Evolutionary conservation across 495 filamentous ascomycete genomes (phyloP).

Genomic region (Pseudevernia furfuracea): DNA sequence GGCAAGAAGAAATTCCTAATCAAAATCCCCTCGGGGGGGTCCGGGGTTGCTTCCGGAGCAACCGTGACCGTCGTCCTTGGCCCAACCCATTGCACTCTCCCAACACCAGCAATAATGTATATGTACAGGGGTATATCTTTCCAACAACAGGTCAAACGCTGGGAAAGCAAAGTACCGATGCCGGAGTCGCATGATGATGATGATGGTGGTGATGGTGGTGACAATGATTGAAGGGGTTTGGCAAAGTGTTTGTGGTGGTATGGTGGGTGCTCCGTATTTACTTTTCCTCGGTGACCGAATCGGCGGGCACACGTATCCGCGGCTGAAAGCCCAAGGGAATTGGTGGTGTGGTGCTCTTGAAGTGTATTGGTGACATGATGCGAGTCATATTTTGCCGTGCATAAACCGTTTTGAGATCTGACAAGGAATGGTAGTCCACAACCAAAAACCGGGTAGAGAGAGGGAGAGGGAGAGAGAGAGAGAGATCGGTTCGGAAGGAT

Average conservation of each 20-base stretch:
- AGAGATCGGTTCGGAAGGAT: background rate
- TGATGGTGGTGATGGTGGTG: background rate
- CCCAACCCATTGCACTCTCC: background rate
- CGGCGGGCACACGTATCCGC: background rate
- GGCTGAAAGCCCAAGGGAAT: background rate
- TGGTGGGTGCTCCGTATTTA: background rate
- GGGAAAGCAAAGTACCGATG: background rate
- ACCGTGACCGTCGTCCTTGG: background rate
- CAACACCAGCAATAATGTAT: background rate
- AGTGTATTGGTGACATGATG: slow-evolving; percentile 5
- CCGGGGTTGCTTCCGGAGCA: background rate
- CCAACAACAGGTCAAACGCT: background rate
- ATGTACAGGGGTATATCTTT: background rate
- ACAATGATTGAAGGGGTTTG: too few species aligned
- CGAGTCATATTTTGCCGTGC: slow-evolving; percentile 15
- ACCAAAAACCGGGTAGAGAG: background rate
- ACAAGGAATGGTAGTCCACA: background rate
- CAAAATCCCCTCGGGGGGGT: too few species aligned
- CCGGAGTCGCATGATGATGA: background rate
- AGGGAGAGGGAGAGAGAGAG: too few species aligned
- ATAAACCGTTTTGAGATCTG: slow-evolving; percentile 7
- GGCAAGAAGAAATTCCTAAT: background rate
- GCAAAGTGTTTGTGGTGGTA: background rate
- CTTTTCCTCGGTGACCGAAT: slow-evolving; percentile 1
- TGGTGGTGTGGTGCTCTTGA: slow-evolving; percentile 6